Conservation (phyloP, 2,329 filamentous ascomycete genomes). For the Aspergillus brasiliensis region DNA sequence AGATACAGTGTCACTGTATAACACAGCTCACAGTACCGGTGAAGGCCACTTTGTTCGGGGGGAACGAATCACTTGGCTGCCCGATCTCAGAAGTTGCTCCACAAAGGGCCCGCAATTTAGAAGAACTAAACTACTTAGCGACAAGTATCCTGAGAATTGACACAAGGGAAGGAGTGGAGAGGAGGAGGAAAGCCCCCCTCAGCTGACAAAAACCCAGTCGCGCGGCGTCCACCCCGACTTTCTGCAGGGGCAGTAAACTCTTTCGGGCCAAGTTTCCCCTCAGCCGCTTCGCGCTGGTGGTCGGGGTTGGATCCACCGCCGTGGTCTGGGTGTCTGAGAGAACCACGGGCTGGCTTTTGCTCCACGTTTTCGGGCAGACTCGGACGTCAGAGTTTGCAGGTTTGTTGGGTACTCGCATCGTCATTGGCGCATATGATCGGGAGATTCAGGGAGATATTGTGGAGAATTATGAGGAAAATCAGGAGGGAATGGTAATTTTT, state of each 20-base stretch:
- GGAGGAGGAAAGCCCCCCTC: background rate
- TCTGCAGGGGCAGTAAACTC: constrained; percentile 8
- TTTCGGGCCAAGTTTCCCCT: constrained; percentile 4
- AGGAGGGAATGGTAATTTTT: background rate
- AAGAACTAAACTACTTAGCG: background rate
- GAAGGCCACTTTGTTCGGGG: background rate
- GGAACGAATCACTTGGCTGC: constrained; percentile 16
- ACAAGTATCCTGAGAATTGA: background rate
- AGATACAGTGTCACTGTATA: constrained; percentile 16
- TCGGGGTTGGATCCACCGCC: constrained; percentile 3
- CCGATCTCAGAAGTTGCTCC: constrained; percentile 12
- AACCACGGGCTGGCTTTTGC: constrained; percentile 3
- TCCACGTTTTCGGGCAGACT: constrained; percentile 19
- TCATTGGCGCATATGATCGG: constrained; percentile 10
- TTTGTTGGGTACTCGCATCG: background rate
- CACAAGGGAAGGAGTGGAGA: background rate
- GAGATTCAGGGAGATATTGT: constrained; percentile 12
- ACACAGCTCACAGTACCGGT: constrained; percentile 12
- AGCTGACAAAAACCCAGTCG: constrained; percentile 4
- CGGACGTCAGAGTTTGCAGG: constrained; percentile 13
- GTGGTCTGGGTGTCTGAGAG: constrained; percentile 4
- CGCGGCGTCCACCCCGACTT: background rate
- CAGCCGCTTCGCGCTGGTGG: background rate
- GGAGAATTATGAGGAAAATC: background rate
- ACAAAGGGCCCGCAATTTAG: constrained; percentile 1